Base-by-base conservation (phyloP, 164 flowering plant species). In the Annona cherimola region DNA sequence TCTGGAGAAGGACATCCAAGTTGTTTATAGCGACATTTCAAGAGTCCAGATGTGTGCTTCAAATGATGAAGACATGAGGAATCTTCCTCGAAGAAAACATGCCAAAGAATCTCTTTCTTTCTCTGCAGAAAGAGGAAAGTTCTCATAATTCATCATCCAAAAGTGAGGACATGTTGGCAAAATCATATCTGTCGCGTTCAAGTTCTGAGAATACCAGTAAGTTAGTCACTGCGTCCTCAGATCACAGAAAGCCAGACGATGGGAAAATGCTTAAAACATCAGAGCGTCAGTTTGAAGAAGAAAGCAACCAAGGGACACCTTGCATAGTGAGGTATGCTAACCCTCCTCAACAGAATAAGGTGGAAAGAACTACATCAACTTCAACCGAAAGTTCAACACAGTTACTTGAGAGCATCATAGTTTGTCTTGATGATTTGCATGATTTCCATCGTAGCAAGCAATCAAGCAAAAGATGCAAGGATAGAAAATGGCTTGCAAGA, bases 381-480 rank as follows among this genome's bases (percentile, higher is more conserved):
- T 66, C 84, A 20, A 76, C 87, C 35, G 92, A 87, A 73, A 76
- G 72, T 45, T 75, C 81, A 39, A 66, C 63, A 55, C 75, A 79
- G 67, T 65, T 82, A 60, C 73, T 77, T 0, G 86, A 83, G 59
- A 83, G 78, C 55, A 76, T 45, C 20, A 41, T 83, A 14, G 79
- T 87, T 54, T 85, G 79, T 70, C 86, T 83, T 3, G 89, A 89
- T 71, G 93, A 90, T 68, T 68, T 85, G 67, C 86, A 85, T 69
- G 94, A 90, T 74, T 66, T 86, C 61, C 71, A 73, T 75, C 72
- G 85, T 60, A 77, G 77, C 3, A 64, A 8, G 9, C 63, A 63
- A 61, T 78, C 77, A 63, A 79, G 79, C 39, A 79, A 66, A 5
- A 66, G 62, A 72, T 18, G 70, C 43, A 88, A 83, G 68, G 91